A percentile compares a stretch with the other conserved stretches of the same genome.
phyloP scores from a whole-genome alignment of 192 early-diverging fungal species.

The Entophlyctis luteolus region DNA sequence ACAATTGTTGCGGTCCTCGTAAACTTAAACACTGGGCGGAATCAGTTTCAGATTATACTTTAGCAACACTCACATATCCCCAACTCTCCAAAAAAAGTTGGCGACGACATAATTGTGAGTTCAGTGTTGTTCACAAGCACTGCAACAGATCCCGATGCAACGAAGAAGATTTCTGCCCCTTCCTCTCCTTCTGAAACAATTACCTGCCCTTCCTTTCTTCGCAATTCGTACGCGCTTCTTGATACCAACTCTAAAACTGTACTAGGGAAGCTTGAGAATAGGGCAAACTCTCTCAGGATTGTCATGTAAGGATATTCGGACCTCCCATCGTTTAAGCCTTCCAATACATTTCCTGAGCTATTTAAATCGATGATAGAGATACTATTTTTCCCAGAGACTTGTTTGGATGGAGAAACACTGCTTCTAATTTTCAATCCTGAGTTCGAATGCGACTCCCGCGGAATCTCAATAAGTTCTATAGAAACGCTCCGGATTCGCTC shows the following conservation, averaged over 20 bases:
- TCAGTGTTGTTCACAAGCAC: constrained; percentile 19
- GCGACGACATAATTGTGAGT: constrained; percentile 9
- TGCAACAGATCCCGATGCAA: constrained; percentile 29
- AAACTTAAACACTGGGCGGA: constrained; percentile 14
- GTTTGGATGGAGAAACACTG: too few relatives aligned
- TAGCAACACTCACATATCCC: constrained; percentile 37
- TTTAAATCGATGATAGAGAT: too few relatives aligned
- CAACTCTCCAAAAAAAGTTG: constrained; percentile 41
- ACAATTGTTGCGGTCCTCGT: constrained; percentile 33
- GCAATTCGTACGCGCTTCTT: constrained; percentile 28
- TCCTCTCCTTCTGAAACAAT: constrained; percentile 44
- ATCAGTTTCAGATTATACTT: constrained; percentile 11
- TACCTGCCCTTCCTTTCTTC: constrained; percentile 23
- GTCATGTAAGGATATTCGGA: constrained; percentile 16
- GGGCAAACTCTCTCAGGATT: constrained; percentile 32
- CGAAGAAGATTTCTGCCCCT: constrained; percentile 43
- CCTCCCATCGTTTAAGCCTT: background rate
- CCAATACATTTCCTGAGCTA: too few relatives aligned
- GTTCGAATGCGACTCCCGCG: too few relatives aligned
- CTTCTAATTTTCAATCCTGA: too few relatives aligned
- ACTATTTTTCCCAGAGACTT: too few relatives aligned
- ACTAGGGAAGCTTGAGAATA: constrained; percentile 40
- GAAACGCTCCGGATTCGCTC: too few relatives aligned
- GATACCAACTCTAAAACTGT: constrained; percentile 32
- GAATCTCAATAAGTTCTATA: too few relatives aligned